Evolutionary conservation across 768 basidiomycete species (phyloP), one percentile per base, ranked within the genome.

Genomic region (Russula ochroleuca): DNA sequence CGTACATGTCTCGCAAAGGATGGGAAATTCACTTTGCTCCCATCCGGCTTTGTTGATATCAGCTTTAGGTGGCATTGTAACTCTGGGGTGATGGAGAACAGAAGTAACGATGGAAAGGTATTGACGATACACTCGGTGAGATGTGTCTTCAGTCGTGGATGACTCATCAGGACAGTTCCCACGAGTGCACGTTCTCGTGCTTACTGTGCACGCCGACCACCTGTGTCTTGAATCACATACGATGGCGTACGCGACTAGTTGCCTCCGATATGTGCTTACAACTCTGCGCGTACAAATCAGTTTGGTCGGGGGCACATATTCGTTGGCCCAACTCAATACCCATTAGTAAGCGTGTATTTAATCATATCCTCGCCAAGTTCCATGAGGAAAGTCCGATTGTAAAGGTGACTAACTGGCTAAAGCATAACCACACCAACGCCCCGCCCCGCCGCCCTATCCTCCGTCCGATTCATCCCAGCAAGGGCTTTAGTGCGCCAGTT

Each of bases 351-450:
- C 45, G 9, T n/a, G n/a, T 43, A 43, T n/a, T 43, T 43, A 11
- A n/a, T 10, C n/a, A 47, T 9, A 47, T 23, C n/a, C 45, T 5
- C 43, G 10, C n/a, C n/a, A 10, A n/a, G 43, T 3, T 9, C 21
- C 11, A n/a, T n/a, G n/a, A 8, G 10, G 21, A 47, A 10, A 13
- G 23, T 21, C n/a, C 31, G 10, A 17, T 37, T 21, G 9, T 41
- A 33, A 55, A 41, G 37, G 28, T 33, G 48, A 21, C n/a, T 23
- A 10, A 15, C n/a, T 78, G 21, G 15, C n/a, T 78, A 97, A 38
- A 98, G 80, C 96, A 98, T 98, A 43, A 98, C 94, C 19, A 98
- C 86, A 3, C 92, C 94, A 57, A 98, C 81, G 5, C 92, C 94
- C 72, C 78, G 82, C 49, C 92, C 92, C n/a, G 84, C 78, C n/a